phyloP scores from a whole-genome alignment of 768 basidiomycete species.

The Lyophyllum semitale region DNA sequence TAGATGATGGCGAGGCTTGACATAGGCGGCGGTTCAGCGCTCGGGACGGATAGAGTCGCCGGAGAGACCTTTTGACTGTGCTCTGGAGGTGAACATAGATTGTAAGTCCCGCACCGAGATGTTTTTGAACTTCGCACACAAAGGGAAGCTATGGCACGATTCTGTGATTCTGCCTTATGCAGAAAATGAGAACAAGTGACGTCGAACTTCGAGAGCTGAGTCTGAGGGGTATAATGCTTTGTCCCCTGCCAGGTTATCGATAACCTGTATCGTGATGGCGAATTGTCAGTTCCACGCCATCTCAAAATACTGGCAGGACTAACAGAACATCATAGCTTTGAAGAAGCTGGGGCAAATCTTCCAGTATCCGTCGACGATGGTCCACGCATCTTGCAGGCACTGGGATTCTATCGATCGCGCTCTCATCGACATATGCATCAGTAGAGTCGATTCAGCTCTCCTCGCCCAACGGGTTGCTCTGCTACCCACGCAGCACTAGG shows the following conservation, averaged over 20 bases:
- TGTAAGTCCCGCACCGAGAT: too few relatives aligned
- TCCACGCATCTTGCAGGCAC: conserved; percentile 20
- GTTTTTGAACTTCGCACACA: too few relatives aligned
- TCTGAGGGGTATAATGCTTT: background rate
- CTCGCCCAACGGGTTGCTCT: conserved; percentile 18
- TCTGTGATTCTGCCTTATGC: background rate
- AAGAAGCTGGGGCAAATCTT: conserved; percentile 11
- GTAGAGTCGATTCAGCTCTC: conserved; percentile 16
- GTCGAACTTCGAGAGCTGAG: background rate
- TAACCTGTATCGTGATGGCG: background rate
- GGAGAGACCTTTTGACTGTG: too few relatives aligned
- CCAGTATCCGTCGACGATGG: conserved; percentile 23
- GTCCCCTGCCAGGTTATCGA: background rate
- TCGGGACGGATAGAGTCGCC: too few relatives aligned
- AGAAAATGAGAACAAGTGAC: background rate
- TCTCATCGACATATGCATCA: conserved; percentile 21
- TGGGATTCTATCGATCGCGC: conserved; percentile 12
- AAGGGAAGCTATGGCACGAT: too few relatives aligned
- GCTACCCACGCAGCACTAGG: conserved; percentile 24
- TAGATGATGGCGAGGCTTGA: too few relatives aligned
- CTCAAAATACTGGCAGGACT: background rate
- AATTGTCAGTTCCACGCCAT: background rate
- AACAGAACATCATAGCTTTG: background rate
- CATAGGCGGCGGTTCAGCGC: too few relatives aligned
- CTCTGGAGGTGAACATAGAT: too few relatives aligned